These are phyloP conservation scores for Punica granatum DNA, from an alignment of 345 rosid genomes.

Conservation along the genomic window DNA sequence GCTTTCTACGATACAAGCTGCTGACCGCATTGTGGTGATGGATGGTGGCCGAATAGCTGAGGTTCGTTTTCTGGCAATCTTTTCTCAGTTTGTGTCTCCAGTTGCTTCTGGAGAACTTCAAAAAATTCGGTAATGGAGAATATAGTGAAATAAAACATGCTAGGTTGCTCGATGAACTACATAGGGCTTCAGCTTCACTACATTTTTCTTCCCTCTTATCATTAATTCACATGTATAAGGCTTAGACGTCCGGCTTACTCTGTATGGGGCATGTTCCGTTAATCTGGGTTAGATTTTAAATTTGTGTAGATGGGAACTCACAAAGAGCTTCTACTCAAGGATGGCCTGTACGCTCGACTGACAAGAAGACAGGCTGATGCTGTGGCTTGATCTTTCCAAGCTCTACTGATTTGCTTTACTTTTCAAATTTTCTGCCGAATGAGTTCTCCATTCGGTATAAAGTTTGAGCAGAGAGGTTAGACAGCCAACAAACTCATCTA, in stretches of 20 bases:
- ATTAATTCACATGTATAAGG: neutral
- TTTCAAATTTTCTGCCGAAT: neutral
- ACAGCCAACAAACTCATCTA: neutral
- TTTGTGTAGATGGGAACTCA: slow-evolving; percentile 70
- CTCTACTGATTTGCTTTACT: neutral
- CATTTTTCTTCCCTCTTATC: neutral
- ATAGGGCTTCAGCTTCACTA: neutral
- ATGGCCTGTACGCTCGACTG: slow-evolving; percentile 75
- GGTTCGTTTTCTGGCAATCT: slow-evolving; percentile 31
- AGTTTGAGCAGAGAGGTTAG: neutral
- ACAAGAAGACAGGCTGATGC: slow-evolving; percentile 87
- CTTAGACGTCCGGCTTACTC: neutral
- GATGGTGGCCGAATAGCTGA: slow-evolving; percentile 66
- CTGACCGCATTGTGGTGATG: slow-evolving; percentile 89
- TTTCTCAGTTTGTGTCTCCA: neutral
- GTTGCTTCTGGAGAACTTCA: neutral
- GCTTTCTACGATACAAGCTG: slow-evolving; percentile 91
- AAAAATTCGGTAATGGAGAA: neutral
- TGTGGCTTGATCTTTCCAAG: slow-evolving; percentile 37
- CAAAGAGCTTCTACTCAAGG: slow-evolving; percentile 60
- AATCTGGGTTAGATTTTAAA: neutral
- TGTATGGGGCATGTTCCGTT: neutral
- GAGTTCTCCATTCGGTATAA: neutral
- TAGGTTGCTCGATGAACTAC: neutral
- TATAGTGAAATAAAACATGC: neutral